Conservation (phyloP, 805 yeast genomes). For the Wickerhamiella qilinensis region DNA sequence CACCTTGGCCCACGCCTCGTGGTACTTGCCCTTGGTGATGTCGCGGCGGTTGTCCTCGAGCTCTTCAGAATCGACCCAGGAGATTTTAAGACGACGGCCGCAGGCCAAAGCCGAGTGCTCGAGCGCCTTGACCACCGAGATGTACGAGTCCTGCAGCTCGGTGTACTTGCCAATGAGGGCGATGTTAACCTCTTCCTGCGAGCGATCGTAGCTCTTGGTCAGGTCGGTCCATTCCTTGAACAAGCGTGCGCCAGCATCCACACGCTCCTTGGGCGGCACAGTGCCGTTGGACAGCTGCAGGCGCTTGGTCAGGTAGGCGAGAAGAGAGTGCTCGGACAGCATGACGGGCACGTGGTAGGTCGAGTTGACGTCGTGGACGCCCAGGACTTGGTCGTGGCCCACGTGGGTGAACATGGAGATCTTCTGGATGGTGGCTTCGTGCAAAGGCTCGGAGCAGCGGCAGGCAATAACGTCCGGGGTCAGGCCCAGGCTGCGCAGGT, state of each 20-base stretch:
- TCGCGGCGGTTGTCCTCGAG: constrained; percentile 60
- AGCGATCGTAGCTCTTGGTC: constrained; percentile 65
- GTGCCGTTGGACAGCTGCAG: constrained; percentile 42
- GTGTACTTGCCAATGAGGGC: constrained; percentile 98
- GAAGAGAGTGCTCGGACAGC: constrained; percentile 71
- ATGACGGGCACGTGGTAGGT: constrained; percentile 94
- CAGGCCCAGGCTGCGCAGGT: constrained; percentile 85
- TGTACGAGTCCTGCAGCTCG: constrained; percentile 82
- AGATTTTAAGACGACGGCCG: constrained; percentile 65
- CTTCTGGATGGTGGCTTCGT: constrained; percentile 74
- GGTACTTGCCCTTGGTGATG: constrained; percentile 58
- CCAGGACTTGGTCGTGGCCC: constrained; percentile 93
- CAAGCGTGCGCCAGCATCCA: constrained; percentile 48
- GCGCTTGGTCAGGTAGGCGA: constrained; percentile 51
- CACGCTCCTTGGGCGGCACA: constrained; percentile 32
- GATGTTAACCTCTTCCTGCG: constrained; percentile 76
- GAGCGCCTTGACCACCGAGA: constrained; percentile 85
- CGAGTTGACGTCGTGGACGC: constrained; percentile 91
- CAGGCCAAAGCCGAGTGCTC: constrained; percentile 93
- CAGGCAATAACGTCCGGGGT: constrained; percentile 96
- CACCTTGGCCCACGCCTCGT: constrained; percentile 87
- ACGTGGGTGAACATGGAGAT: constrained; percentile 99
- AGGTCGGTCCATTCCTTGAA: constrained; percentile 65
- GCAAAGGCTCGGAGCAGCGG: constrained; percentile 78
- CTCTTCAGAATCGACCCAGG: constrained; percentile 92